These are phyloP conservation scores for Mycena metata DNA, from an alignment of 768 basidiomycete genomes.

Conservation along the genomic window DNA sequence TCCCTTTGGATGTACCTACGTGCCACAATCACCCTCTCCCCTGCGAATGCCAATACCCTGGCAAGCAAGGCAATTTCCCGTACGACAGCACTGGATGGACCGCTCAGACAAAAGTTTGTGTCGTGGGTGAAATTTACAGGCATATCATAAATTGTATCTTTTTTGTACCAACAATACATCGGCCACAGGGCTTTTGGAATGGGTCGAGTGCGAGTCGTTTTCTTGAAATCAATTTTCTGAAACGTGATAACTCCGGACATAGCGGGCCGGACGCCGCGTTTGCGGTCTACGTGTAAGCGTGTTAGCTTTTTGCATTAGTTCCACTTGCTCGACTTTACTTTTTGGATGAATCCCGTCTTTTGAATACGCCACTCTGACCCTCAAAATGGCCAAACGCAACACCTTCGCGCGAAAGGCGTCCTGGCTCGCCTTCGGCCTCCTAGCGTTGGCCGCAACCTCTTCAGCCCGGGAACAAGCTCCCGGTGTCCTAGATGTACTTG, in stretches of 20 bases:
- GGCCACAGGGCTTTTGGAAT: not conserved
- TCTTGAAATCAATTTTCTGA: no score
- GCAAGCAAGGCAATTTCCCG: conserved; percentile 14
- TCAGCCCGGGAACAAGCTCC: conserved; percentile 55
- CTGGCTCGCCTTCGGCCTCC: conserved; percentile 73
- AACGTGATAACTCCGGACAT: no score
- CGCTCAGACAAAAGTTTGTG: conserved; percentile 15
- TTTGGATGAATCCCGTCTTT: conserved; percentile 21
- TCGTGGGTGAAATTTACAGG: conserved; percentile 13
- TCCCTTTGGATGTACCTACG: conserved; percentile 76
- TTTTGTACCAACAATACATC: no score
- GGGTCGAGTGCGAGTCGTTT: not conserved
- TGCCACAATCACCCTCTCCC: conserved; percentile 26
- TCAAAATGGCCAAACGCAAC: conserved; percentile 29
- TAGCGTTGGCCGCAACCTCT: conserved; percentile 62
- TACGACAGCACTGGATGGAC: conserved; percentile 1
- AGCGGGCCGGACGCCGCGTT: not conserved
- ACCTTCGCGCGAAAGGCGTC: conserved; percentile 57
- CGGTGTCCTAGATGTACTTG: conserved; percentile 48
- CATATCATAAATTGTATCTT: no score
- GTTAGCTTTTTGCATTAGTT: conserved; percentile 5
- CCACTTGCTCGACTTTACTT: conserved; percentile 11
- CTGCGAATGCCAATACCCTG: not conserved
- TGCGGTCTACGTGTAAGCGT: conserved; percentile 24
- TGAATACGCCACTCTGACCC: conserved; percentile 7